Base-by-base conservation (phyloP, 192 early-diverging fungal genomes). In the Nowakowskiella sp. region DNA sequence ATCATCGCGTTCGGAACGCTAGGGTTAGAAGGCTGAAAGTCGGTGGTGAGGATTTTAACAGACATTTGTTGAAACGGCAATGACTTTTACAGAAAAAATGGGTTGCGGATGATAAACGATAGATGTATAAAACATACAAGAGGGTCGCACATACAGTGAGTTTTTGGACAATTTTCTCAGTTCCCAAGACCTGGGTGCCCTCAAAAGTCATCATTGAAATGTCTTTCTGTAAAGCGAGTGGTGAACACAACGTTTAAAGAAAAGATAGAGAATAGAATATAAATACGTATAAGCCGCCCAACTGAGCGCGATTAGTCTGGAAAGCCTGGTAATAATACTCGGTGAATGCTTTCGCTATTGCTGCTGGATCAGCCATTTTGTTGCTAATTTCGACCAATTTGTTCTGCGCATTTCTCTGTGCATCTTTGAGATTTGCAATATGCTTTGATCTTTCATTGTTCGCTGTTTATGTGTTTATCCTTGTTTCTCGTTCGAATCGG, bases 261-360 rank as follows among this genome's bases (percentile, higher is more conserved):
- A 30, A 31, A 22, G 13, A 39, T 34, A 22, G 1, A 60, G 31
- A 53, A 31, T 42, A 33, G n/a, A 22, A 4, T 22, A 64, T 30
- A 71, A 85, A 49, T 85, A 93, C 90, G 68, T 94, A 97, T 53
- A 97, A 81, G 29, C 76, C 54, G 9, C 54, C 64, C 31, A 97
- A 76, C 0, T 55, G 55, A 2, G 51, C 47, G 47, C 91, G 82
- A 69, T 87, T 71, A 23, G 53, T 10, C 65, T 91, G 91, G 66
- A 97, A 97, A 9, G 81, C 78, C 48, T 74, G 44, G 72, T 97
- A 97, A 79, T 97, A 97, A 65, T 64, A 97, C 2, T 84, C 71
- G 47, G 73, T 71, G 70, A 97, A 94, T 62, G 77, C 64, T 55
- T 82, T 76, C 24, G 82, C 89, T 67, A 81, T 52, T 36, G 6